phyloP scores from a whole-genome alignment of 2,329 filamentous ascomycete genomes.

The Cytospora leucostoma region DNA sequence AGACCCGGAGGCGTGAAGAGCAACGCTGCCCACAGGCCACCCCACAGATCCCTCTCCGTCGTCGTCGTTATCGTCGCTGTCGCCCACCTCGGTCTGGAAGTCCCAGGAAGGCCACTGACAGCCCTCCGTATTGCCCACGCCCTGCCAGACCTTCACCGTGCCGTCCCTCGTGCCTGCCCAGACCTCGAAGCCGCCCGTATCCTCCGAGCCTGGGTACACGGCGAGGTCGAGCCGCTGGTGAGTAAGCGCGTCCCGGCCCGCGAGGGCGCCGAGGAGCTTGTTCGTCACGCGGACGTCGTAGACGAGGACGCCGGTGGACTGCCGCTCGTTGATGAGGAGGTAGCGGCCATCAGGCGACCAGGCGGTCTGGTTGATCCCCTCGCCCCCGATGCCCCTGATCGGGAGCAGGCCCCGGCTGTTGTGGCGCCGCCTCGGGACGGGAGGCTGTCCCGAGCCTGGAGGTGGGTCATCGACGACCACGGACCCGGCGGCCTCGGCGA shows the following conservation, averaged over 20 bases:
- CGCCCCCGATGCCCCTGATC: constrained; percentile 50
- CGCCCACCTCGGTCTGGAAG: constrained; percentile 44
- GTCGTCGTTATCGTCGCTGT: background rate
- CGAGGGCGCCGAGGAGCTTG: constrained; percentile 55
- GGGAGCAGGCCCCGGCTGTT: background rate
- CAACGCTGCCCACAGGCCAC: constrained; percentile 51
- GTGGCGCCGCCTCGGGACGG: background rate
- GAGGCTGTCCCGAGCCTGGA: background rate
- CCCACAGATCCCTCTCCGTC: constrained; percentile 32
- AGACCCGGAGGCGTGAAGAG: constrained; percentile 56
- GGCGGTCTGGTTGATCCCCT: constrained; percentile 61
- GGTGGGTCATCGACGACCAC: constrained; percentile 8
- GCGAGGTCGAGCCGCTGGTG: constrained; percentile 61
- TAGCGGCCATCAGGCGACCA: constrained; percentile 68
- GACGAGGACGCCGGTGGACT: constrained; percentile 55
- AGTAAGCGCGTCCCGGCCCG: constrained; percentile 50
- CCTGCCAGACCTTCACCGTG: constrained; percentile 59
- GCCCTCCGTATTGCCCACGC: constrained; percentile 51
- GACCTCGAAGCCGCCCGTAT: constrained; percentile 54
- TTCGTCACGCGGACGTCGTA: constrained; percentile 65
- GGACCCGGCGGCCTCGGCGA: constrained; percentile 55
- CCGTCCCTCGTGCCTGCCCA: constrained; percentile 62
- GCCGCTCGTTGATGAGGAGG: constrained; percentile 62
- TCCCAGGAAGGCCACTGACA: constrained; percentile 48
- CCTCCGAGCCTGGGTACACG: constrained; percentile 48